Evolutionary conservation across 179 eudicot genomes (phyloP).

Genomic region (Heliamphora pulchella): DNA sequence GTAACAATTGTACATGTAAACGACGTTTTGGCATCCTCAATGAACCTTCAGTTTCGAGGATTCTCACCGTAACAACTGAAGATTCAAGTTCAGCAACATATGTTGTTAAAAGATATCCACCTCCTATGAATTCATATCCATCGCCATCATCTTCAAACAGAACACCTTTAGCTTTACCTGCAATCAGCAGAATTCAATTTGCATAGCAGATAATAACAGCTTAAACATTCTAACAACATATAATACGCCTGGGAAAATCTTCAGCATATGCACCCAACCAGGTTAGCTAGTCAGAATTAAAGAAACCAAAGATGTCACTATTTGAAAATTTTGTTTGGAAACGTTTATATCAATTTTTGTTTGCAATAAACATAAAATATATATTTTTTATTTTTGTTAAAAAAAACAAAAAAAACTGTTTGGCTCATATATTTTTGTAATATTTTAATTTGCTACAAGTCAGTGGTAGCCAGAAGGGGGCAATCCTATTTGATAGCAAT

Average conservation of each 20-base stretch:
- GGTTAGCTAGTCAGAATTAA: neutral
- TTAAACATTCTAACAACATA: neutral
- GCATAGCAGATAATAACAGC: conserved; percentile 13
- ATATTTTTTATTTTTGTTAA: no score
- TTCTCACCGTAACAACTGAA: conserved; percentile 59
- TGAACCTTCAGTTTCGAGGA: conserved; percentile 65
- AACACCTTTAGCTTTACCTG: conserved; percentile 90
- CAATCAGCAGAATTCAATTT: conserved; percentile 16
- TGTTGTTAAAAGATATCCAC: conserved; percentile 67
- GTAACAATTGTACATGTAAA: conserved; percentile 65
- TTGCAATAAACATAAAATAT: no score
- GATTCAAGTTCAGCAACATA: conserved; percentile 71
- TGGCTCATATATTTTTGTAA: no score
- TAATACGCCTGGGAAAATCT: neutral
- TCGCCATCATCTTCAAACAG: conserved; percentile 96
- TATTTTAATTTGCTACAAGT: no score
- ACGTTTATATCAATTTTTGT: no score
- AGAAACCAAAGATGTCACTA: conserved; percentile 4
- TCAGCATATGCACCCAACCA: neutral
- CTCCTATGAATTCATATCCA: conserved; percentile 76
- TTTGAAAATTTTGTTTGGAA: neutral
- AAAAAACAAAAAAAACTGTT: no score
- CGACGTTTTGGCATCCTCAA: conserved; percentile 81
- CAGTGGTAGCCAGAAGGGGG: no score
- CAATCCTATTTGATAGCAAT: no score